Evolutionary conservation across 1,284 basidiomycete species (phyloP).

Genomic region (Melampsora larici-populina): DNA sequence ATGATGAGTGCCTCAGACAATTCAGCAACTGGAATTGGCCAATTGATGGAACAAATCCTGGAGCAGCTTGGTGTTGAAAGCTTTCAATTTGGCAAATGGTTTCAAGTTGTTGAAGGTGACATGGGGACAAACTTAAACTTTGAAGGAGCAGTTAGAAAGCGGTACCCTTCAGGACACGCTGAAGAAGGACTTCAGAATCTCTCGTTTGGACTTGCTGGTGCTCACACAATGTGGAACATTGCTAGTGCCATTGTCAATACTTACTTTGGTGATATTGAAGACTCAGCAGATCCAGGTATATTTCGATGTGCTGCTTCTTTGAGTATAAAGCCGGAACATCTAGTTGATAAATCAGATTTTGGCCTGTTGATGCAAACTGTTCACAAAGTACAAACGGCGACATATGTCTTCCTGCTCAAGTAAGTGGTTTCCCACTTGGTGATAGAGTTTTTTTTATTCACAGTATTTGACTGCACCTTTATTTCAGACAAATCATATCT

Average conservation of each 20-base stretch:
- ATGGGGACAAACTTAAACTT: slow-evolving; percentile 67
- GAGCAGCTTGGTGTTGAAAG: no score
- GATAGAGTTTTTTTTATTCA: neutral
- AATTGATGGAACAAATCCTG: no score
- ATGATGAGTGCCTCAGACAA: no score
- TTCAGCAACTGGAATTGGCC: no score
- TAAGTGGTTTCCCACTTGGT: neutral
- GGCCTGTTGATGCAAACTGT: neutral
- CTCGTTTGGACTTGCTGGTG: neutral
- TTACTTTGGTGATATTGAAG: neutral
- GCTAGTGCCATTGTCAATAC: neutral
- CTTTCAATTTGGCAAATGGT: no score
- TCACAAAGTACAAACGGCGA: neutral
- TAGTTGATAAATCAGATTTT: slow-evolving; percentile 52
- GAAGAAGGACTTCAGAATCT: neutral
- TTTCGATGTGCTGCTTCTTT: neutral
- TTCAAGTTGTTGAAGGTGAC: no score
- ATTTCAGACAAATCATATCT: neutral
- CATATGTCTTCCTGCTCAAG: neutral
- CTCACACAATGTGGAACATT: neutral
- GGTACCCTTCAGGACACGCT: slow-evolving; percentile 70
- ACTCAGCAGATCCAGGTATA: neutral
- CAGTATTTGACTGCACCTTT: slow-evolving; percentile 53
- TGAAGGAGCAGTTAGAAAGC: slow-evolving; percentile 81
- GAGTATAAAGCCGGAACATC: neutral